Conservation (phyloP, 2,329 filamentous ascomycete species). For the Aspergillus nomiae region DNA sequence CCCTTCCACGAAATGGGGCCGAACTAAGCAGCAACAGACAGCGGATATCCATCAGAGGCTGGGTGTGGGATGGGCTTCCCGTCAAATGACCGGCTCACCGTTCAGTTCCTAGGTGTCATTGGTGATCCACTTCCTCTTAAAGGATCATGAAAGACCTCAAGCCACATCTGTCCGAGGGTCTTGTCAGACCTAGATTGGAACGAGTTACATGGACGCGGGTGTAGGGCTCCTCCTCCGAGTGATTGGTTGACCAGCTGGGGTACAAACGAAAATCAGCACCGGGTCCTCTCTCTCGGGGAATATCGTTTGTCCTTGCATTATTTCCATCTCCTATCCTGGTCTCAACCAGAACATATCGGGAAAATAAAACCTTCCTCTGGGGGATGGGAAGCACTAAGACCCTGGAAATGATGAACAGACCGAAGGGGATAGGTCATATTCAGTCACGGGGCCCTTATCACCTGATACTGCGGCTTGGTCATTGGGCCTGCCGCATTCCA, state of each 20-base stretch:
- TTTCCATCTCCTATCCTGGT: too few relatives aligned
- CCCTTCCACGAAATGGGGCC: not conserved
- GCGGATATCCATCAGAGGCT: not conserved
- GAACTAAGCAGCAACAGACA: not conserved
- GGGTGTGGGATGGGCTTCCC: not conserved
- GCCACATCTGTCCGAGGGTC: not conserved
- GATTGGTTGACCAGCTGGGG: not conserved
- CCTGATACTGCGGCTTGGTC: conserved; percentile 11
- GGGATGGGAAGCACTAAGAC: not conserved
- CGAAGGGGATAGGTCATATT: not conserved
- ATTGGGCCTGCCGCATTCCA: not conserved
- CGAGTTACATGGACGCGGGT: not conserved
- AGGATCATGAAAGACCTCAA: not conserved
- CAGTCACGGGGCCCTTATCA: conserved; percentile 16
- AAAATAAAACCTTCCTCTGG: not conserved
- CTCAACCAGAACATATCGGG: not conserved
- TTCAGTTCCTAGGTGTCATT: not conserved
- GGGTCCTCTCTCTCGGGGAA: not conserved
- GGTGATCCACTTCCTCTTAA: not conserved
- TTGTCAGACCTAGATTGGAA: not conserved
- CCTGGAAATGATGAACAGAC: not conserved
- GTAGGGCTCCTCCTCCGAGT: not conserved
- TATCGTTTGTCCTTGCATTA: not conserved
- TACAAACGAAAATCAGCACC: not conserved
- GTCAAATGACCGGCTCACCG: conserved; percentile 1